Evolutionary conservation across 2,329 filamentous ascomycete genomes (phyloP), one percentile per base, ranked within the genome.

Genomic region (Thelonectria discophora): DNA sequence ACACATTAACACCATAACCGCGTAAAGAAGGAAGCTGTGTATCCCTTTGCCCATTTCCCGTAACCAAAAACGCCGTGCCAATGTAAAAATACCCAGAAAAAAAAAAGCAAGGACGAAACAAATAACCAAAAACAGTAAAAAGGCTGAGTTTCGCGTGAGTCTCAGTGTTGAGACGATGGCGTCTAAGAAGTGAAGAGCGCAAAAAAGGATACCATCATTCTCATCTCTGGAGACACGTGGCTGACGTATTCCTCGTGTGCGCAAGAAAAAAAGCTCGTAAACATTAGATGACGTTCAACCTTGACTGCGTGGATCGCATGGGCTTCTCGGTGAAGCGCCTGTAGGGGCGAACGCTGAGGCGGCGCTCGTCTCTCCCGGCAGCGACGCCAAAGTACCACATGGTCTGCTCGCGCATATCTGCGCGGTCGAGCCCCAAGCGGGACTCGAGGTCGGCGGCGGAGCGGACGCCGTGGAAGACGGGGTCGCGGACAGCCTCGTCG

Each of bases 401-500:
- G 30, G 80, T 85, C 75, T 82, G 83, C 58, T 77, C 82, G 66
- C 77, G 80, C 55, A 73, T 71, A 56, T 78, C 72, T n/a, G 70
- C 66, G 46, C 76, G 74, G 32, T 80, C 78, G 45, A 86, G 81
- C 52, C 92, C 88, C 2, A 97, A 79, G 43, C 90, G 82, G 0
- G 85, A 87, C 20, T 89, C 83, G 18, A 97, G 83, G 65, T 93
- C 90, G 0, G 81, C 81, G 65, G 88, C 89, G n/a, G 83, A 88
- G 27, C 83, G 81, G 3, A 90, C 86, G 39, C 88, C 85, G 52
- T 88, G 84, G 73, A 97, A 94, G 0, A 90, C 86, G 10, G 88
- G 83, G 71, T 97, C 93, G 5, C 85, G 81, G 2, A 92, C 80
- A 17, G 96, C 80, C 21, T 90, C 89, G 45, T 88, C 89, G 67